Conservation (phyloP, 257 asterid genomes). For the Solanum piurae region DNA sequence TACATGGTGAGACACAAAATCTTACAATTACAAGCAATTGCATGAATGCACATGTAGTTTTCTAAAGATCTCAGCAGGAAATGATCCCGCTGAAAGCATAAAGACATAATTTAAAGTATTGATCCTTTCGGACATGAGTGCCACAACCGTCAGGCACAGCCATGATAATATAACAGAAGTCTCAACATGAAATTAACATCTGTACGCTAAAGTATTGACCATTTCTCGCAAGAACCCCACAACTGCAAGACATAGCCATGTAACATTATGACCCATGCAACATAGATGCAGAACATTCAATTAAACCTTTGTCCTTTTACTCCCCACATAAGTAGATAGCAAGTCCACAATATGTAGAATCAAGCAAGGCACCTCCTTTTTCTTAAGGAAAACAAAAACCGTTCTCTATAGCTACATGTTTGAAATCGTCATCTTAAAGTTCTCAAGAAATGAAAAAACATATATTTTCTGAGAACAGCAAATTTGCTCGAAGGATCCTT, state of each 20-base stretch:
- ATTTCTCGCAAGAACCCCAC: not conserved
- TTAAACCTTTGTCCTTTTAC: not conserved
- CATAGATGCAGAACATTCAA: not conserved
- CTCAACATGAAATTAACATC: not conserved
- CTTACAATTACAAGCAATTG: not conserved
- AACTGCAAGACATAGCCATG: not conserved
- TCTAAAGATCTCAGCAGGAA: not conserved
- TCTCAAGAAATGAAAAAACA: not conserved
- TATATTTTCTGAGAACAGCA: not conserved
- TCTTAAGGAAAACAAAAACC: not conserved
- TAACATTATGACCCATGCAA: not conserved
- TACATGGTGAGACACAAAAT: not conserved
- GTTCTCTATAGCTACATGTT: not conserved
- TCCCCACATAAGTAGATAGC: not conserved
- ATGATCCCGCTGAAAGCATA: not conserved
- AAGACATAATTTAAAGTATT: not conserved
- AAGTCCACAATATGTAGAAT: not conserved
- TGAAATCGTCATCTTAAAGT: not conserved
- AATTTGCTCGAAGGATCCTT: not conserved
- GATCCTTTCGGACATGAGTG: not conserved
- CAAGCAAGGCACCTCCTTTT: not conserved
- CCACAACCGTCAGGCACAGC: not conserved
- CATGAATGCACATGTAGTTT: not conserved
- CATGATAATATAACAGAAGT: not conserved
- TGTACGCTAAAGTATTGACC: not conserved